Percentiles rank a stretch among this genome's conserved stretches.
These are phyloP conservation scores for Rhazya stricta DNA, from an alignment of 257 asterid species.

Conservation along the genomic window DNA sequence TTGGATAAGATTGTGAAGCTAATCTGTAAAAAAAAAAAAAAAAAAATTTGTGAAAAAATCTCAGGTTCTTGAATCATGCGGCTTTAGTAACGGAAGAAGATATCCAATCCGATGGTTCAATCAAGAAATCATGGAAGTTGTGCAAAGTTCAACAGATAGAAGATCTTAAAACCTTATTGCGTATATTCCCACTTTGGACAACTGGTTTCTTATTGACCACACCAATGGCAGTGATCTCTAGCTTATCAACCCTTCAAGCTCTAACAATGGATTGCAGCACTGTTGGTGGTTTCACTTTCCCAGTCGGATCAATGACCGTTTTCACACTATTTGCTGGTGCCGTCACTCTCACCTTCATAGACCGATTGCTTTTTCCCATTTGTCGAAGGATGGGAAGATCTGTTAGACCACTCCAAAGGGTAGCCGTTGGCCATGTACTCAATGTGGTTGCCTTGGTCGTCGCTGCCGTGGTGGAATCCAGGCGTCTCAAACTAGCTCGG, in stretches of 20 bases:
- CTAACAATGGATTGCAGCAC: slow-evolving; percentile 21
- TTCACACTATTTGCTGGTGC: slow-evolving; percentile 13
- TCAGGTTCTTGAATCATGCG: slow-evolving; percentile 22
- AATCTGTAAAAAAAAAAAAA: too few relatives aligned
- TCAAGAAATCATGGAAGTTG: slow-evolving; percentile 18
- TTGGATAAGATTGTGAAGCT: background rate
- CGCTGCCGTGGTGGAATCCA: slow-evolving; percentile 24
- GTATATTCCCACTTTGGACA: slow-evolving; percentile 19
- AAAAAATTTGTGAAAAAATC: too few relatives aligned
- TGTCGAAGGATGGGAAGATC: background rate
- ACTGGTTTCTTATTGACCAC: slow-evolving; percentile 20
- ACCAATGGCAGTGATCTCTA: slow-evolving; percentile 19
- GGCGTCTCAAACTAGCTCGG: background rate
- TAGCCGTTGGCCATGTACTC: slow-evolving; percentile 26
- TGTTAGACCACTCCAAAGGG: slow-evolving; percentile 17
- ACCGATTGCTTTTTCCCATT: slow-evolving; percentile 15
- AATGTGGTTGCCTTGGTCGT: slow-evolving; percentile 9
- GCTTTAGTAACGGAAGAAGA: slow-evolving; percentile 20
- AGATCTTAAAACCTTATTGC: slow-evolving; percentile 24
- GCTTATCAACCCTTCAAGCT: slow-evolving; percentile 20
- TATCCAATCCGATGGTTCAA: background rate
- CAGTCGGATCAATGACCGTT: slow-evolving; percentile 22
- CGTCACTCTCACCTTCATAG: slow-evolving; percentile 7
- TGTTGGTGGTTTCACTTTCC: slow-evolving; percentile 11
- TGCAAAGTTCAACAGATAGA: slow-evolving; percentile 24